phyloP scores from a whole-genome alignment of 345 rosid species.

The Eucalyptus dawsonii region DNA sequence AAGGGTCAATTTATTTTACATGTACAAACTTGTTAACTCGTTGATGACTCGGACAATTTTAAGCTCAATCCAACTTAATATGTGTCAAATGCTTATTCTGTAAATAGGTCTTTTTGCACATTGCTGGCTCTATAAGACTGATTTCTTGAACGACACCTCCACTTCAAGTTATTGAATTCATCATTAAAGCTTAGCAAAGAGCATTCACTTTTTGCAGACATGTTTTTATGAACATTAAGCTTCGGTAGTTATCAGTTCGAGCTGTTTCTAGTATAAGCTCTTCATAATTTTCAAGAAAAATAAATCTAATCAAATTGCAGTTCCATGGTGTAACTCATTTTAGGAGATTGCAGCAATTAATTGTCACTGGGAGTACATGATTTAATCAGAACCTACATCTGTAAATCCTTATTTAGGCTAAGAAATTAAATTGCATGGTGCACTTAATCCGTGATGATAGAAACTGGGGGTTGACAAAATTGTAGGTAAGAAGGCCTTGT shows the following conservation, averaged over 20 bases:
- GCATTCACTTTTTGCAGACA: not conserved
- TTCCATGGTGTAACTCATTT: not conserved
- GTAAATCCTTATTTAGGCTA: not conserved
- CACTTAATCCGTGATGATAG: not conserved
- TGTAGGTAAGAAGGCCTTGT: constrained; percentile 66
- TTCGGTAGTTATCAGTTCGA: not conserved
- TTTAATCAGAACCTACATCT: not conserved
- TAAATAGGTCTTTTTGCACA: not conserved
- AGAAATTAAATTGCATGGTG: not conserved
- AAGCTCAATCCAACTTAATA: not conserved
- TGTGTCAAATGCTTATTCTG: not conserved
- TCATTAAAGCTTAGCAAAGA: not conserved
- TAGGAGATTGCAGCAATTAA: not conserved
- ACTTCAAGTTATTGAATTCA: not conserved
- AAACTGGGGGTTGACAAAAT: not conserved
- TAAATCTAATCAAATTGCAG: not conserved
- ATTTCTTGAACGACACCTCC: not conserved
- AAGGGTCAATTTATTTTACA: not conserved
- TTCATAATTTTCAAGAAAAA: not conserved
- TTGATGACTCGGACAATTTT: not conserved
- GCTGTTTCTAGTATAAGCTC: not conserved
- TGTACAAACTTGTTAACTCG: not conserved
- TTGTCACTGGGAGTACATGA: not conserved
- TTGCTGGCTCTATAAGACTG: not conserved
- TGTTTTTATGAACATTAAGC: not conserved